These are phyloP conservation scores for Penicillium sp. DNA, from an alignment of 2,329 filamentous ascomycete genomes.

Conservation along the genomic window DNA sequence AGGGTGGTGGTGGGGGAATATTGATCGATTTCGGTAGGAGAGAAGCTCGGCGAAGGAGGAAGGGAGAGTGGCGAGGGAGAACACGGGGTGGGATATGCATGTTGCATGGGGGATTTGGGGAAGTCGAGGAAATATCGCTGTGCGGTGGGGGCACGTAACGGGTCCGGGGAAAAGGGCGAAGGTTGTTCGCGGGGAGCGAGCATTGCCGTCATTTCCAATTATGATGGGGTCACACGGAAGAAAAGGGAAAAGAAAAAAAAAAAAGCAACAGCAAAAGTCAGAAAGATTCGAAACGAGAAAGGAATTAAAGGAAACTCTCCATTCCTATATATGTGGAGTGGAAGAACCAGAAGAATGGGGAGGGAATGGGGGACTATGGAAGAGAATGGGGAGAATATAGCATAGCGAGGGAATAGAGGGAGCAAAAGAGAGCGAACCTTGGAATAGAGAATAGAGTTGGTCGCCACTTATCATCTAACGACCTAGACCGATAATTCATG, in stretches of 20 bases:
- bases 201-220: slow-evolving; percentile 36
- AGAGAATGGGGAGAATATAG: background rate
- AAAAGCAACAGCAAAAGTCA: background rate
- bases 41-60: slow-evolving; percentile 39
- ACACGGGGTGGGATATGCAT: slow-evolving; percentile 26
- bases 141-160: slow-evolving; percentile 29
- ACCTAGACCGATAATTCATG: slow-evolving; percentile 5
- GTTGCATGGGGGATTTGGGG: slow-evolving; percentile 29
- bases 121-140: slow-evolving; percentile 35
- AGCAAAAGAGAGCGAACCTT: background rate
- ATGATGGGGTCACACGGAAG: background rate
- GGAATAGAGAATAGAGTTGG: background rate
- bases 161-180: slow-evolving; percentile 33
- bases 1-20: slow-evolving; percentile 40
- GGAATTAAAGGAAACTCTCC: background rate
- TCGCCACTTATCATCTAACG: background rate
- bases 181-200: slow-evolving; percentile 32
- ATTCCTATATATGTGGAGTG: background rate
- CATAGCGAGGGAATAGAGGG: background rate
- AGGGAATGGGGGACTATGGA: background rate
- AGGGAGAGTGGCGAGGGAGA: slow-evolving; percentile 35
- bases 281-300: background rate
- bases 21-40: slow-evolving; percentile 30
- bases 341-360: background rate
- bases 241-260: background rate